Evolutionary conservation across 106 monocot genomes (phyloP), one percentile per base, ranked within the genome.

Genomic region (Dendrobium officinale): DNA sequence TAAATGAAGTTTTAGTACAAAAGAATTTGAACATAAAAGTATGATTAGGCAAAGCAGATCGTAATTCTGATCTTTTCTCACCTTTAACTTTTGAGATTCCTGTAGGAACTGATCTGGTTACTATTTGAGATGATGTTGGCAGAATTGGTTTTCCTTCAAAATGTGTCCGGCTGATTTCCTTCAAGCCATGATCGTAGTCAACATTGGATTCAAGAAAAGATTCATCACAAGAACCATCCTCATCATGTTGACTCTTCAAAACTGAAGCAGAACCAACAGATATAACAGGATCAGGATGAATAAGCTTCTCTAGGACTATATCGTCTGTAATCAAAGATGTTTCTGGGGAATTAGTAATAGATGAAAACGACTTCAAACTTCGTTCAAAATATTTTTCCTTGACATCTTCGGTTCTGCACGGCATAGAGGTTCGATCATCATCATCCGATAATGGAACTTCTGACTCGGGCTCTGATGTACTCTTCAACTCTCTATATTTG

Each of bases 111-210:
- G 79, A 55, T 72, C 82, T 72, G 24, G 45, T 11, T 29, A 43
- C 40, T 10, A 17, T 7, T 74, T 85, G 83, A 81, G 81, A 75
- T 77, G 84, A 77, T 70, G 48, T 9, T 24, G 67, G 22, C 72
- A 9, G 24, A 74, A 37, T 81, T 9, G 75, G 29, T 72, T 33
- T 77, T 33, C 19, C 43, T 75, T 85, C 79, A 76, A 81, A 19
- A 67, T 79, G 79, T 64, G 73, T 75, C 89, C 95, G 88, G 47
- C 79, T 90, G 72, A 88, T 80, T 26, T 91, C 91, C 9, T 89
- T 88, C 33, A 88, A 55, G 70, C 91, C 87, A 81, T 87, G 78
- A 22, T 51, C 80, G 26, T 43, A 79, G 13, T 51, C 51, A 51
- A 15, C 51, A 51, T 51, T 51, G 51, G 51, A 51, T 51, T 51